phyloP scores from a whole-genome alignment of 768 basidiomycete species.

The Suillus clintonianus region DNA sequence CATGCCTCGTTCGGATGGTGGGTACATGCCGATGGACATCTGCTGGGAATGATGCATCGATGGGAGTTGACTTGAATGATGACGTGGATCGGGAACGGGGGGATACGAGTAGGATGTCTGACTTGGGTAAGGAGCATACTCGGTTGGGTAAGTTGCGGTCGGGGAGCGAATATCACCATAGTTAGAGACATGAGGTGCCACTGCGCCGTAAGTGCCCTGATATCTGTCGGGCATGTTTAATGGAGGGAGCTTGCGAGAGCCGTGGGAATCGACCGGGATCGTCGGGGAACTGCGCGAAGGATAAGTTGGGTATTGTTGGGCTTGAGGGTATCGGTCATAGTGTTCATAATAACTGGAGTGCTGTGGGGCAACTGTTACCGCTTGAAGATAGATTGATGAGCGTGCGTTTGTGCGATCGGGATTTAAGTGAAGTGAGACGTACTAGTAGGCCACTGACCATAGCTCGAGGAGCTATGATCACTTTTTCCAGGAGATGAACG shows the following conservation, averaged over 20 bases:
- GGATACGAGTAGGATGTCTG: constrained; percentile 36
- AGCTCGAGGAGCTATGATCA: constrained; percentile 54
- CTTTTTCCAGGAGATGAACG: constrained; percentile 63
- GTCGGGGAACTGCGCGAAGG: constrained; percentile 51
- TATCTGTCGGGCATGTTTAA: constrained; percentile 52
- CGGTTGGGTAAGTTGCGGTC: constrained; percentile 58
- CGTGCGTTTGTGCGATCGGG: not conserved
- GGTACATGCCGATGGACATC: constrained; percentile 28
- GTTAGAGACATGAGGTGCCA: constrained; percentile 37
- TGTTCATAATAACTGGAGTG: constrained; percentile 56
- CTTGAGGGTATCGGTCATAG: constrained; percentile 51
- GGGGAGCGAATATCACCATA: constrained; percentile 59
- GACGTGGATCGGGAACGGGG: constrained; percentile 39
- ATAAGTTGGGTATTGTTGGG: constrained; percentile 46
- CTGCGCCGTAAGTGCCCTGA: constrained; percentile 42
- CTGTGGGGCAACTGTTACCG: constrained; percentile 41
- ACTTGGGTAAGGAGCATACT: constrained; percentile 50
- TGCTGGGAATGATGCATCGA: constrained; percentile 31
- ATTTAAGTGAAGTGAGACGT: constrained; percentile 22
- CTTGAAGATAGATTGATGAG: constrained; percentile 8
- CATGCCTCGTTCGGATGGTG: constrained; percentile 35
- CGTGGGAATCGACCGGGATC: constrained; percentile 47
- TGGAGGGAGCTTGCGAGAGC: constrained; percentile 62
- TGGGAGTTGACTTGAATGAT: constrained; percentile 24
- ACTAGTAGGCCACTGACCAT: constrained; percentile 47